Percentiles rank a stretch among this genome's conserved stretches.
Evolutionary conservation across 129 eudicot genomes (phyloP).

Genomic region (Centaurea solstitialis): DNA sequence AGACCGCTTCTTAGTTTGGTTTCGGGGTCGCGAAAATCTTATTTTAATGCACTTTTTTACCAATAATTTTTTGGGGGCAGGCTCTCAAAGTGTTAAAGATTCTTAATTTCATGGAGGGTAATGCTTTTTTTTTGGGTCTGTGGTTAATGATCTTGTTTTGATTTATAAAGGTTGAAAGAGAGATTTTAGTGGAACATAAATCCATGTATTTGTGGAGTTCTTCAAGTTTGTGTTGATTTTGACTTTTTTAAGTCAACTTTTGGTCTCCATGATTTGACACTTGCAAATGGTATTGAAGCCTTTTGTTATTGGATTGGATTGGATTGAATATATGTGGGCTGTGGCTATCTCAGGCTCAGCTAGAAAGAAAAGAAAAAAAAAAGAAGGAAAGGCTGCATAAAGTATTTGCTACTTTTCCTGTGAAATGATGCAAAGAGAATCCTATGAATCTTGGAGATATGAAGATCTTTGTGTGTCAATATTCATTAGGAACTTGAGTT

Average conservation of each 20-base stretch:
- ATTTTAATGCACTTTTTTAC: slow-evolving; percentile 22
- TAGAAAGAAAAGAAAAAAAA: neutral
- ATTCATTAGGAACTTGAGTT: too few relatives aligned
- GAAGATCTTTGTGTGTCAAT: neutral
- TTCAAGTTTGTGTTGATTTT: slow-evolving; percentile 11
- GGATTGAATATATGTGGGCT: neutral
- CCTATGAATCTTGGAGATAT: slow-evolving; percentile 25
- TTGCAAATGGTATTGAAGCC: slow-evolving; percentile 18
- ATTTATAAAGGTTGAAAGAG: slow-evolving; percentile 32
- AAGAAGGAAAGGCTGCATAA: neutral
- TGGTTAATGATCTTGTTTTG: slow-evolving; percentile 30
- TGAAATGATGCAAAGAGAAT: slow-evolving; percentile 18
- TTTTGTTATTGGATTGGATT: slow-evolving; percentile 1
- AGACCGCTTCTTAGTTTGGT: slow-evolving; percentile 32
- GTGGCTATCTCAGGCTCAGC: neutral
- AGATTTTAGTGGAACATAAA: slow-evolving; percentile 26
- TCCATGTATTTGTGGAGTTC: slow-evolving; percentile 34
- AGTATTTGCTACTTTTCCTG: slow-evolving; percentile 4
- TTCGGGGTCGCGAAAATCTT: neutral
- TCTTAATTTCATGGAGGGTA: slow-evolving; percentile 29
- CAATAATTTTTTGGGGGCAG: slow-evolving; percentile 61
- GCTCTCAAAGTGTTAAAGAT: slow-evolving; percentile 42
- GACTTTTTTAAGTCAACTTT: slow-evolving; percentile 6
- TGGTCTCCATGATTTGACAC: slow-evolving; percentile 23
- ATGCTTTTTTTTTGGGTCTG: slow-evolving; percentile 31